Evolutionary conservation across 208 protist genomes (phyloP).

Genomic region (Balamuthia mandrillaris): DNA sequence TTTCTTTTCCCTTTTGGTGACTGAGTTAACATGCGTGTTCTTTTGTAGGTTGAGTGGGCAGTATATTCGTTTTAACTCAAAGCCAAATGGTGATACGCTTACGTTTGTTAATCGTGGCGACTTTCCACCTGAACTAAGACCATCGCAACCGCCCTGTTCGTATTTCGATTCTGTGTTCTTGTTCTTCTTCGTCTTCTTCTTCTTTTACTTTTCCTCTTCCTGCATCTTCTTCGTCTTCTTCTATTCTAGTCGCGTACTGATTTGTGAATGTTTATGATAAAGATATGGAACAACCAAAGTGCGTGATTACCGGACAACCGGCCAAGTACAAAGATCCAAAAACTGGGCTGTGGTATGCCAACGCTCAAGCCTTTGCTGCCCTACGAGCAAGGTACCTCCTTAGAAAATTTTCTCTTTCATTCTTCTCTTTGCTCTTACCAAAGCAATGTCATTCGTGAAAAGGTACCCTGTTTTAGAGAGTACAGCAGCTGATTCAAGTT

Average conservation of each 20-base stretch:
- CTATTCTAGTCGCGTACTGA: not conserved
- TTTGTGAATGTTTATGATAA: too few relatives aligned
- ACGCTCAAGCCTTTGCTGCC: not conserved
- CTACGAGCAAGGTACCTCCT: not conserved
- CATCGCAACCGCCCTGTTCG: not conserved
- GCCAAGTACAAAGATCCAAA: slow-evolving; percentile 20
- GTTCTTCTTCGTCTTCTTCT: not conserved
- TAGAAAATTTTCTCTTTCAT: too few relatives aligned
- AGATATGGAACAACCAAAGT: not conserved
- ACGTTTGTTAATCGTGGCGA: not conserved
- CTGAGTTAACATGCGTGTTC: too few relatives aligned
- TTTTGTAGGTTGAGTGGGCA: not conserved
- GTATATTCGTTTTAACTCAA: not conserved
- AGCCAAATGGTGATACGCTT: not conserved
- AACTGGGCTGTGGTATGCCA: slow-evolving; percentile 3
- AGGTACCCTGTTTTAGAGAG: too few relatives aligned
- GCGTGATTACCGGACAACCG: not conserved
- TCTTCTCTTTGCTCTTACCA: too few relatives aligned
- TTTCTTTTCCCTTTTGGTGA: not conserved
- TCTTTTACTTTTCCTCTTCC: not conserved
- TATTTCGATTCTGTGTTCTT: not conserved
- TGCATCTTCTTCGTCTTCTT: not conserved
- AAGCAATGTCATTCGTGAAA: too few relatives aligned
- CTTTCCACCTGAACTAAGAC: not conserved
- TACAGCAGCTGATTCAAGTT: too few relatives aligned